These are phyloP conservation scores for Miscanthus sacchariflorus DNA, from an alignment of 202 grass and related monocot genomes.

Conservation along the genomic window DNA sequence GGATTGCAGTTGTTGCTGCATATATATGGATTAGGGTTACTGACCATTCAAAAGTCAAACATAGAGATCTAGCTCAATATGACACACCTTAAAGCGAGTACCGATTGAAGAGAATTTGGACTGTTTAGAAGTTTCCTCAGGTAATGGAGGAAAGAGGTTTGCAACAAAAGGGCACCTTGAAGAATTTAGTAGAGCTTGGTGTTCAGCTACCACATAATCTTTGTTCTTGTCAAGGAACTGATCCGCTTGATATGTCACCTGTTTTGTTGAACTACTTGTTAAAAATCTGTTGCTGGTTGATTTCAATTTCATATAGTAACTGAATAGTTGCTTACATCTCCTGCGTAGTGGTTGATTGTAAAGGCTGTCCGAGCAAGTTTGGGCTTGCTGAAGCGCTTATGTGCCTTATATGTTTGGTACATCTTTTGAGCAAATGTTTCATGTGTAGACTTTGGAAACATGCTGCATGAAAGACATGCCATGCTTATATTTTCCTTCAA, in stretches of 20 bases:
- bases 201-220: conserved; percentile 98
- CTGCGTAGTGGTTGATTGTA: conserved; percentile 95
- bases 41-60: conserved; percentile 38
- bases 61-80: conserved; percentile 50
- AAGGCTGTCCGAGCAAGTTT: conserved; percentile 94
- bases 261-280: conserved; percentile 40
- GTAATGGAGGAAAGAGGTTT: conserved; percentile 89
- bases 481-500: conserved; percentile 24
- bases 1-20: conserved; percentile 98
- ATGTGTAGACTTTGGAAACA: conserved; percentile 99
- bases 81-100: conserved; percentile 93
- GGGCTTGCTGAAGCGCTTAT: conserved; percentile 96
- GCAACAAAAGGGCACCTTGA: conserved; percentile 88
- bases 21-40: conserved; percentile 49
- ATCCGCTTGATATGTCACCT: conserved; percentile 96
- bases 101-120: conserved; percentile 99
- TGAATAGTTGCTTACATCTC: conserved; percentile 81
- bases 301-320: conserved; percentile 32
- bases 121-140: conserved; percentile 92
- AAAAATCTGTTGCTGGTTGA: conserved; percentile 7
- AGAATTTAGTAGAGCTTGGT: conserved; percentile 91
- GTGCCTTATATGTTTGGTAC: conserved; percentile 96
- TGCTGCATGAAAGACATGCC: conserved; percentile 60
- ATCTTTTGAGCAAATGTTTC: conserved; percentile 99
- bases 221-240: conserved; percentile 99